Percentiles rank a stretch among this genome's conserved stretches.
Conservation (phyloP, 352 stramenopile species). For the Phytophthora foliorum region DNA sequence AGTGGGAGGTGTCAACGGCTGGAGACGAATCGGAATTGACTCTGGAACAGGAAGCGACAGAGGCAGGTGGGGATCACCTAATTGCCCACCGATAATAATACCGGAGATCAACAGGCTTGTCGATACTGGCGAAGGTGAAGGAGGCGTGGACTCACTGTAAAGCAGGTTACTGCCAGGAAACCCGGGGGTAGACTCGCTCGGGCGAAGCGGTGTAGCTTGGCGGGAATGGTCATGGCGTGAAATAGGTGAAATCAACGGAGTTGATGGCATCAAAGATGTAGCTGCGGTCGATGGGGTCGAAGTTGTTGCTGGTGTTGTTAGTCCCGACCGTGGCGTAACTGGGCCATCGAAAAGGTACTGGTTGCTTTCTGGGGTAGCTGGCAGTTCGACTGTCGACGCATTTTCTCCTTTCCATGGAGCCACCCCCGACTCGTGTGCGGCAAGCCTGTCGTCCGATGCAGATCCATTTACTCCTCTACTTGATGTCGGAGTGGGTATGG, state of each 20-base stretch:
- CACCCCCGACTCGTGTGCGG: constrained; percentile 9
- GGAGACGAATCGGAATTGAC: constrained; percentile 13
- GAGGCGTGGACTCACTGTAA: not conserved
- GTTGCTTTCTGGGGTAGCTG: constrained; percentile 22
- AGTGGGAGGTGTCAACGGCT: constrained; percentile 10
- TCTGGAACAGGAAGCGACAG: constrained; percentile 12
- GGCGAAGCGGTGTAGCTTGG: not conserved
- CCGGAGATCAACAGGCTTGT: constrained; percentile 6
- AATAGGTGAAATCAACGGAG: constrained; percentile 5
- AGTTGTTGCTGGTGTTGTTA: constrained; percentile 18
- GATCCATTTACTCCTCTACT: constrained; percentile 6
- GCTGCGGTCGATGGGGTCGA: constrained; percentile 2
- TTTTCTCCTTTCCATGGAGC: constrained; percentile 31
- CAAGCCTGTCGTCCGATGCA: not conserved
- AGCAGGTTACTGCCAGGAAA: not conserved
- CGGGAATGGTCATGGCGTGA: constrained; percentile 19
- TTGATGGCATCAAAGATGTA: constrained; percentile 7
- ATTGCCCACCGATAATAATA: not conserved
- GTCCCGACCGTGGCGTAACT: constrained; percentile 14
- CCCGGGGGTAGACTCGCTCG: not conserved
- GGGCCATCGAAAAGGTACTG: constrained; percentile 43
- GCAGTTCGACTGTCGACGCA: constrained; percentile 5
- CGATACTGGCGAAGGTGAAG: not conserved
- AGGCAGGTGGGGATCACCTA: not conserved
- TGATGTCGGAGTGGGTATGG: not conserved